A percentile compares a stretch with the other conserved stretches of the same genome.
phyloP scores from a whole-genome alignment of 345 rosid species.

The Bruguiera gymnorhiza region DNA sequence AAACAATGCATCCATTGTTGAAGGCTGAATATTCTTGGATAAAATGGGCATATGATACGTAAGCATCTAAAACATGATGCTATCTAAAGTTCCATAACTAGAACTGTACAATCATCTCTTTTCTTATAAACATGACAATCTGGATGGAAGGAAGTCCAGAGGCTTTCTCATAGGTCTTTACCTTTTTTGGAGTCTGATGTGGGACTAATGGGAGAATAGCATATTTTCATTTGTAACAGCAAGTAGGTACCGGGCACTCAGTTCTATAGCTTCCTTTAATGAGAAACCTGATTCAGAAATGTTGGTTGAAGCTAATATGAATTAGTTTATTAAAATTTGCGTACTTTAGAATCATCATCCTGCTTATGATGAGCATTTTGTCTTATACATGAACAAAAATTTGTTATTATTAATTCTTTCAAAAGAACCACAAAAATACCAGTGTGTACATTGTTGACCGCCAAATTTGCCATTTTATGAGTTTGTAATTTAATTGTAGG shows the following conservation, averaged over 20 bases:
- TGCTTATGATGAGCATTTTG: too few species aligned
- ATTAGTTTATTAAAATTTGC: not conserved
- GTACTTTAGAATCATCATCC: not conserved
- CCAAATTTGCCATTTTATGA: not conserved
- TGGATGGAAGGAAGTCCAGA: too few species aligned
- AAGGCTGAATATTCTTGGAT: not conserved
- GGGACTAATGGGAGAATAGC: slow-evolving; percentile 1
- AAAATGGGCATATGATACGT: not conserved
- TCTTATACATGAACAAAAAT: too few species aligned
- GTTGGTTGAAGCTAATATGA: not conserved
- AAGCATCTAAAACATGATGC: not conserved
- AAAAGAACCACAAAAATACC: too few species aligned
- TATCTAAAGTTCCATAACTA: too few species aligned
- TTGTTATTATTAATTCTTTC: too few species aligned
- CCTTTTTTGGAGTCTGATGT: not conserved
- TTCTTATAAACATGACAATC: too few species aligned
- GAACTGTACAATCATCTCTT: too few species aligned
- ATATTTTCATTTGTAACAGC: not conserved
- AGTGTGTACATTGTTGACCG: too few species aligned
- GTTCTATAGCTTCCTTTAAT: too few species aligned
- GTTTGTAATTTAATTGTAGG: slow-evolving; percentile 38
- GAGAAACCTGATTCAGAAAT: not conserved
- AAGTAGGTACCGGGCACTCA: not conserved
- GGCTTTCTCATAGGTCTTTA: too few species aligned
- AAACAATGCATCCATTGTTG: not conserved